Base-by-base conservation (phyloP, 164 flowering plant species). In the Stephania japonica region DNA sequence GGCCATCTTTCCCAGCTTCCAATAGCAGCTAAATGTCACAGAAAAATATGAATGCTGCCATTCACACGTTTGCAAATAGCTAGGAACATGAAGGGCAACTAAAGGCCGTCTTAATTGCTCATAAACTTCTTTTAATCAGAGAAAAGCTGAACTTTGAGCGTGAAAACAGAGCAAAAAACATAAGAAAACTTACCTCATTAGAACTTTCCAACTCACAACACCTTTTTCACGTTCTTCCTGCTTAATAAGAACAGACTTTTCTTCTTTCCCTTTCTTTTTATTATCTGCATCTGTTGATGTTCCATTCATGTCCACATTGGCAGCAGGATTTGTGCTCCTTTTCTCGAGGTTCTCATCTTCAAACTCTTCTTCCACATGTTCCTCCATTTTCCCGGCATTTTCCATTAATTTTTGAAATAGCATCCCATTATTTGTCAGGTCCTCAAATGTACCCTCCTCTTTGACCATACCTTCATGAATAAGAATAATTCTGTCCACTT, bases 161-260 rank as follows among this genome's bases (percentile, higher is more conserved):
- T n/a, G 9, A 59, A 21, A 59, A 6, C 64, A 19, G n/a, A 21
- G 65, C 21, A 21, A 73, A 27, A 23, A 23, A 1, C 12, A 32
- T 32, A 32, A 32, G 38, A 32, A 32, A 32, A 32, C 6, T 9
- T 86, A 96, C 98, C 99, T 91, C 61, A 62, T 70, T 74, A 93
- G 81, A n/a, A 96, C 99, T 62, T 85, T 85, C 87, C 75, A 87
- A 75, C 94, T 93, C 75, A 96, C 91, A 80, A 96, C 97, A 66
- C 99, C 99, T 21, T 97, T 96, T 85, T 96, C 99, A 50, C 98
- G 86, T 78, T 96, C 99, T 80, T 96, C 99, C 82, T 91, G 88
- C 85, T 92, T 96, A 74, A 96, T 82, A 27, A 96, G 93, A 76
- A 92, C 78, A 76, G 98, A 91, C 79, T 93, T 96, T 26, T 87